Percentiles rank a stretch among this genome's conserved stretches.
These are phyloP conservation scores for Coriolopsis trogii DNA, from an alignment of 1,284 basidiomycete genomes.

Conservation along the genomic window DNA sequence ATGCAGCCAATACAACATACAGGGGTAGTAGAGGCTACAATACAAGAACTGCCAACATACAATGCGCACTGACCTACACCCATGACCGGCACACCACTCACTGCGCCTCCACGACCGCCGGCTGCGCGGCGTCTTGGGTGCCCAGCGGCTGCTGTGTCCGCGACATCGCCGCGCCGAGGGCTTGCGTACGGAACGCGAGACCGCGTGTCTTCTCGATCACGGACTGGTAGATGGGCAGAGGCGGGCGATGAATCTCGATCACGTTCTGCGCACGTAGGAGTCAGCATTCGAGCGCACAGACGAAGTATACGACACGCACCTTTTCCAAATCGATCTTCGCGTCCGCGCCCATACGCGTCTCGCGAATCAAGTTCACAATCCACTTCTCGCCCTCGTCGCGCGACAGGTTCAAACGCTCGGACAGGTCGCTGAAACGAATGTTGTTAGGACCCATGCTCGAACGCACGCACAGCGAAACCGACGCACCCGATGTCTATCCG, in stretches of 20 bases:
- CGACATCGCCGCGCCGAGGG: slow-evolving; percentile 84
- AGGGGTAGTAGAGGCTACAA: slow-evolving; percentile 3
- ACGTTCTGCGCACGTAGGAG: slow-evolving; percentile 68
- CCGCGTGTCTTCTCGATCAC: slow-evolving; percentile 97
- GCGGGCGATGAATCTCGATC: slow-evolving; percentile 92
- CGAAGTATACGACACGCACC: slow-evolving; percentile 41
- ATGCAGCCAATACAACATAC: neutral
- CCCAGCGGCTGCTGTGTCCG: slow-evolving; percentile 44
- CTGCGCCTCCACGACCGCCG: slow-evolving; percentile 29
- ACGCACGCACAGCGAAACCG: slow-evolving; percentile 23
- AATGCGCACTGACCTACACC: neutral
- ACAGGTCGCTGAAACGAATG: slow-evolving; percentile 70
- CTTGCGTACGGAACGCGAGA: slow-evolving; percentile 89
- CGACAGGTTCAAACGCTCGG: slow-evolving; percentile 89
- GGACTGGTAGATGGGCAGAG: slow-evolving; percentile 89
- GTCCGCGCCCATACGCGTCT: slow-evolving; percentile 93
- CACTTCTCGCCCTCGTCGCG: slow-evolving; percentile 97
- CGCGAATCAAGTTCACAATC: slow-evolving; percentile 98
- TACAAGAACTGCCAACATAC: slow-evolving; percentile 3
- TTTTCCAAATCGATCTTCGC: slow-evolving; percentile 98
- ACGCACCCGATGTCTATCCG: slow-evolving; percentile 92
- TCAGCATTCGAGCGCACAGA: slow-evolving; percentile 5
- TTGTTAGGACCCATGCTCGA: neutral
- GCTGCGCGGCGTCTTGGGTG: slow-evolving; percentile 26
- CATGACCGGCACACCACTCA: slow-evolving; percentile 2